Evolutionary conservation across 2,329 filamentous ascomycete genomes (phyloP).

Genomic region (Macrophomina tecta): DNA sequence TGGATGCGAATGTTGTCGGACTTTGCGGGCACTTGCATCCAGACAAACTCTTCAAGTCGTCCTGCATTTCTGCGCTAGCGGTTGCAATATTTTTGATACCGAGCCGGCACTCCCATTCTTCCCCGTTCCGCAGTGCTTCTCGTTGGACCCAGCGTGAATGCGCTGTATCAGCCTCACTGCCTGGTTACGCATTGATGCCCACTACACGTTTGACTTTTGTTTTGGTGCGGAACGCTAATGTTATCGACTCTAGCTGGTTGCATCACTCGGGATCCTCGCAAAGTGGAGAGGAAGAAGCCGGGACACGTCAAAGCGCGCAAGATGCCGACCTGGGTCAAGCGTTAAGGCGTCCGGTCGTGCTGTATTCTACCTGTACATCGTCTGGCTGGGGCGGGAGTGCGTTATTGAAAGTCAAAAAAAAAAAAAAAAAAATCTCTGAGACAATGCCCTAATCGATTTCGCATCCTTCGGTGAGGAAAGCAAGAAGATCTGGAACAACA

Average conservation of each 20-base stretch:
- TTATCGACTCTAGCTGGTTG: slow-evolving; percentile 72
- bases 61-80: too few relatives aligned
- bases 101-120: background rate
- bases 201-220: slow-evolving; percentile 13
- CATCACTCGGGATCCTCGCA: slow-evolving; percentile 87
- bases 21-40: too few relatives aligned
- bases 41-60: too few relatives aligned
- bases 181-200: slow-evolving; percentile 16
- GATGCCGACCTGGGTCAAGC: slow-evolving; percentile 98
- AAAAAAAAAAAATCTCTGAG: slow-evolving; percentile 7
- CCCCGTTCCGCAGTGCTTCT: slow-evolving; percentile 5
- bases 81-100: too few relatives aligned
- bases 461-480: slow-evolving; percentile 10
- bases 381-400: slow-evolving; percentile 15
- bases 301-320: slow-evolving; percentile 97
- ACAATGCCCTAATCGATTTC: slow-evolving; percentile 1
- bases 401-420: slow-evolving; percentile 23
- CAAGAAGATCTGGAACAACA: slow-evolving; percentile 5
- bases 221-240: slow-evolving; percentile 49
- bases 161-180: slow-evolving; percentile 13
- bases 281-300: slow-evolving; percentile 97
- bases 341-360: slow-evolving; percentile 47
- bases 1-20: too few relatives aligned
- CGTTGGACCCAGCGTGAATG: slow-evolving; percentile 9
- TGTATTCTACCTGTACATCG: slow-evolving; percentile 24